Evolutionary conservation across 257 asterid species (phyloP).

Genomic region (Salvia hispanica): DNA sequence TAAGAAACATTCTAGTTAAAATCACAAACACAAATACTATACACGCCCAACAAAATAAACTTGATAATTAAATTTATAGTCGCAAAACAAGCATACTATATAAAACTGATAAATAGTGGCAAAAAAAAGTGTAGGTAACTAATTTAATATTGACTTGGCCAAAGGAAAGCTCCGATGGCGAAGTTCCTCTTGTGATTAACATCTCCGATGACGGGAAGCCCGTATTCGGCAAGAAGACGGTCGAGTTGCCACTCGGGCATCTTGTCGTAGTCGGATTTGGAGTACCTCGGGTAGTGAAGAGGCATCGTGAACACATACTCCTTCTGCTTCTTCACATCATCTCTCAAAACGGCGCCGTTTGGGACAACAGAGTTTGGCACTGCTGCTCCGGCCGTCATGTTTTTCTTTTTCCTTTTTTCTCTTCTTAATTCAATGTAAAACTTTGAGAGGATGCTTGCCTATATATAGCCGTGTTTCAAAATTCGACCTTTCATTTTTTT

Average conservation of each 20-base stretch:
- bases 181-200: constrained; percentile 48
- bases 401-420: neutral
- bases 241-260: constrained; percentile 56
- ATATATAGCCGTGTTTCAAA: neutral
- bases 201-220: constrained; percentile 46
- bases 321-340: constrained; percentile 6
- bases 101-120: too few relatives aligned
- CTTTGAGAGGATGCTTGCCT: neutral
- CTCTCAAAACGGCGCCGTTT: constrained; percentile 14
- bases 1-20: too few relatives aligned
- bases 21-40: too few relatives aligned
- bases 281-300: constrained; percentile 48
- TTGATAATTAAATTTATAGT: too few relatives aligned
- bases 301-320: constrained; percentile 43
- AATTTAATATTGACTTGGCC: constrained; percentile 29
- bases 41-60: too few relatives aligned
- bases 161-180: constrained; percentile 57
- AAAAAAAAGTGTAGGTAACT: too few relatives aligned
- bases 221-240: constrained; percentile 41
- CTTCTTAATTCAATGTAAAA: neutral
- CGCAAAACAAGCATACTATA: too few relatives aligned
- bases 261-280: constrained; percentile 45
- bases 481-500: too few relatives aligned
- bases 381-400: constrained; percentile 24
- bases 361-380: neutral